Percentiles rank a stretch among this genome's conserved stretches.
These are phyloP conservation scores for Cutaneotrichosporon sp. DNA, from an alignment of 1,284 basidiomycete species.

Conservation along the genomic window DNA sequence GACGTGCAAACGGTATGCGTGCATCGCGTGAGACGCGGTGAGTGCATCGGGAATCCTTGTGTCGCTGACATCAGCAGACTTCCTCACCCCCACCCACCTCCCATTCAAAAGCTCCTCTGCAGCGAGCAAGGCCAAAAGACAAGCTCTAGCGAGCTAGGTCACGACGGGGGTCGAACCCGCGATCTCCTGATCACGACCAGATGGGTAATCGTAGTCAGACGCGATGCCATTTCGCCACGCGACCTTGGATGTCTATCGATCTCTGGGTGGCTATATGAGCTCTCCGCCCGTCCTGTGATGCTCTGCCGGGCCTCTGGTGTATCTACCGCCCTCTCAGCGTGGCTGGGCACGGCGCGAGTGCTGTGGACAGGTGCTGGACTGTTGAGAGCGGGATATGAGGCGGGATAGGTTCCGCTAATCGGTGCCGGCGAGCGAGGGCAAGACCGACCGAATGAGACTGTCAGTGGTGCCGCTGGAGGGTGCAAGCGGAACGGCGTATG, in stretches of 20 bases:
- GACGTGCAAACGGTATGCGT: background rate
- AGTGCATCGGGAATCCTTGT: background rate
- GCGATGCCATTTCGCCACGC: constrained; percentile 1
- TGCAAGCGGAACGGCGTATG: too few species aligned
- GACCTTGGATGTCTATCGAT: background rate
- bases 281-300: too few species aligned
- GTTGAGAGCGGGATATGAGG: too few species aligned
- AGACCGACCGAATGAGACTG: too few species aligned
- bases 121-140: background rate
- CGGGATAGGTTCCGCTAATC: too few species aligned
- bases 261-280: background rate
- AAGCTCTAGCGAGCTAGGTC: background rate
- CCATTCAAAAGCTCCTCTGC: background rate
- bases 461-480: too few species aligned
- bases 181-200: background rate
- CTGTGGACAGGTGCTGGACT: too few species aligned
- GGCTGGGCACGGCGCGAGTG: too few species aligned
- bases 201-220: background rate
- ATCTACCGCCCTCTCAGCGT: too few species aligned
- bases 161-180: constrained; percentile 1
- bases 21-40: background rate
- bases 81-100: background rate
- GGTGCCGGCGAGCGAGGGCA: too few species aligned
- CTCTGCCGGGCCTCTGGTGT: too few species aligned
- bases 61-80: background rate